Base-by-base conservation (phyloP, 1,284 basidiomycete species). In the Puccinia novopanici region DNA sequence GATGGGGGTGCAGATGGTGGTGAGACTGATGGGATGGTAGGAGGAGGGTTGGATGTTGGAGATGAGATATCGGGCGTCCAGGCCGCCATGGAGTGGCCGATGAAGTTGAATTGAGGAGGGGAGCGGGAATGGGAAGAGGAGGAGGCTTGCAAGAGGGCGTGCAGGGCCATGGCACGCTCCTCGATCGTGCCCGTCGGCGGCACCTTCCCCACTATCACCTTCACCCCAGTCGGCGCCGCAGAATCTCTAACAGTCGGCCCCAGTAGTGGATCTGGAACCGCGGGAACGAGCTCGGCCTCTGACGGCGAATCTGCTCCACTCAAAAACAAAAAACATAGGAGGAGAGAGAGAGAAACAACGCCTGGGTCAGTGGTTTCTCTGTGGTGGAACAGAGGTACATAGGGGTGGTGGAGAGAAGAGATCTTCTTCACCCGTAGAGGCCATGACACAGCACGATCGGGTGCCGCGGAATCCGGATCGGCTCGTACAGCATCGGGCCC, bases 11-110 rank as follows among this genome's bases (percentile, higher is more conserved):
- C 91, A 92, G 82, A 99, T 90, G 22, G 92, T 93, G 0, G 93
- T 98, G 81, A 99, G 87, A 9, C 93, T 95, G 55, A 94, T 87
- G 0, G 97, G 95, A 0, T 88, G 89, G 86, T 99, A 99, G 76
- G 92, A 90, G 22, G 87, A 89, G 0, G 96, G 95, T 82, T 90
- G 90, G 84, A 96, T 89, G 85, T 93, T 91, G 2, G 93, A 91
- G 80, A 99, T 94, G 22, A 99, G 88, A 85, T 98, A 91, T 72
- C 96, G 90, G 84, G 93, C 93, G 84, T 98, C 95, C n/a, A 98
- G 89, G 0, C 95, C 95, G 30, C 93, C 97, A 99, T 99, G 24
- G 93, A 95, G 85, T 99, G 97, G 0, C 93, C 97, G 65, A 99
- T 88, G 84, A 99, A 91, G 86, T 99, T 99, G 84, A 98, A 86